Evolutionary conservation across 305 asterid species (phyloP).

Genomic region (Solanum hybrid): DNA sequence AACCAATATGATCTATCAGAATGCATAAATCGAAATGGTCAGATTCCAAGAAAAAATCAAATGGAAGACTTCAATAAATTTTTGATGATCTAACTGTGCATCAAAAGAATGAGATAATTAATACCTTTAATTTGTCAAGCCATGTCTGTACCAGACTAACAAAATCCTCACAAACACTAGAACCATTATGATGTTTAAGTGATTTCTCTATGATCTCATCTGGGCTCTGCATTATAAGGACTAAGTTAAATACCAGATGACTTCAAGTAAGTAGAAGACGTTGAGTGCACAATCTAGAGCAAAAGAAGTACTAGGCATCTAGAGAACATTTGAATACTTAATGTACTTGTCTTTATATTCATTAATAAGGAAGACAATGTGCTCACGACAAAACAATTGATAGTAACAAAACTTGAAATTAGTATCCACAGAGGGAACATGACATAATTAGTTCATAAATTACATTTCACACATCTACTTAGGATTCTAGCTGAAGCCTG

Average conservation of each 20-base stretch:
- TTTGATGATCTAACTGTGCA: not conserved
- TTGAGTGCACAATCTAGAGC: not conserved
- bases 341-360: not conserved
- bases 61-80: not conserved
- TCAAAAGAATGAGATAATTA: not conserved
- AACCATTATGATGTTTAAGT: conserved; percentile 61
- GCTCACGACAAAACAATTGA: not conserved
- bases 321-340: not conserved
- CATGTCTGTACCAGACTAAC: conserved; percentile 66
- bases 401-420: not conserved
- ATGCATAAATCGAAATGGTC: not conserved
- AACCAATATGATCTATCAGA: not conserved
- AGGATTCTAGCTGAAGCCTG: not conserved
- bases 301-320: not conserved
- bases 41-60: not conserved
- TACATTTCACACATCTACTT: not conserved
- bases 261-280: conserved; percentile 3
- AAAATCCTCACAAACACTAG: conserved; percentile 70
- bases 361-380: not conserved
- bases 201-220: conserved; percentile 85
- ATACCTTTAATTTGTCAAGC: conserved; percentile 81
- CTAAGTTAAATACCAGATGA: conserved; percentile 8
- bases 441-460: not conserved
- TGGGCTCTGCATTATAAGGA: conserved; percentile 55
- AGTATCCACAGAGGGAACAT: not conserved